phyloP scores from a whole-genome alignment of 768 basidiomycete species.

The Rossbeevera mucosa region DNA sequence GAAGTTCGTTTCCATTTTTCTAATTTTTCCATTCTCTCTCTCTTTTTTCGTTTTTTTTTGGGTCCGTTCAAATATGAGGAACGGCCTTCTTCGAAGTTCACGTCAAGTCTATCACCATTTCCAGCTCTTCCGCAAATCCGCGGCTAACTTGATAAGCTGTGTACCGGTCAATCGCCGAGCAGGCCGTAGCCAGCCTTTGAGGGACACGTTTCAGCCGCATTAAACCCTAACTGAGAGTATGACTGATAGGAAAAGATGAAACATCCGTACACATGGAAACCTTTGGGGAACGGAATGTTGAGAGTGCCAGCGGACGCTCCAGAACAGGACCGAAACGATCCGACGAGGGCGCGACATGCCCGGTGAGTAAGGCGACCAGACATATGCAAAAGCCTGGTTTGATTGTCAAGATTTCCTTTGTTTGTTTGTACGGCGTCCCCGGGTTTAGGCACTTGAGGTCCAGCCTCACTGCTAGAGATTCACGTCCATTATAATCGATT shows the following conservation, averaged over 20 bases:
- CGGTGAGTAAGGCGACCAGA: slow-evolving; percentile 1
- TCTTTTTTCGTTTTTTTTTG: not conserved
- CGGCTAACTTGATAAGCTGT: slow-evolving; percentile 1
- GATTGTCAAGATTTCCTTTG: slow-evolving; percentile 4
- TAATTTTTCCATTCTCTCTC: not conserved
- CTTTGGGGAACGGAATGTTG: not conserved
- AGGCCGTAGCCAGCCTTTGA: slow-evolving; percentile 3
- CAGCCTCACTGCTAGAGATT: slow-evolving; percentile 10
- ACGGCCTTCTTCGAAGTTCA: not conserved
- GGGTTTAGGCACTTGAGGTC: slow-evolving; percentile 20
- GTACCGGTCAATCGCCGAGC: slow-evolving; percentile 12
- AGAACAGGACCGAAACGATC: slow-evolving; percentile 6
- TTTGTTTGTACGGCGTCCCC: not conserved
- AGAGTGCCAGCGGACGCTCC: slow-evolving; percentile 10
- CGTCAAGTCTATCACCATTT: not conserved
- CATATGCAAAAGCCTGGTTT: slow-evolving; percentile 1
- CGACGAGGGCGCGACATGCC: not conserved
- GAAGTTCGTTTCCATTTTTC: not conserved
- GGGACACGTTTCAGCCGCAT: slow-evolving; percentile 25
- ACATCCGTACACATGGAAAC: slow-evolving; percentile 18
- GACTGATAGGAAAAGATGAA: slow-evolving; percentile 14
- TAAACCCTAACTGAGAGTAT: slow-evolving; percentile 14
- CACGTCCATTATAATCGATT: slow-evolving; percentile 1
- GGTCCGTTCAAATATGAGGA: not conserved
- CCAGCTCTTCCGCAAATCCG: slow-evolving; percentile 17